Conservation (phyloP, 2,329 filamentous ascomycete genomes). For the Claviceps citrina region DNA sequence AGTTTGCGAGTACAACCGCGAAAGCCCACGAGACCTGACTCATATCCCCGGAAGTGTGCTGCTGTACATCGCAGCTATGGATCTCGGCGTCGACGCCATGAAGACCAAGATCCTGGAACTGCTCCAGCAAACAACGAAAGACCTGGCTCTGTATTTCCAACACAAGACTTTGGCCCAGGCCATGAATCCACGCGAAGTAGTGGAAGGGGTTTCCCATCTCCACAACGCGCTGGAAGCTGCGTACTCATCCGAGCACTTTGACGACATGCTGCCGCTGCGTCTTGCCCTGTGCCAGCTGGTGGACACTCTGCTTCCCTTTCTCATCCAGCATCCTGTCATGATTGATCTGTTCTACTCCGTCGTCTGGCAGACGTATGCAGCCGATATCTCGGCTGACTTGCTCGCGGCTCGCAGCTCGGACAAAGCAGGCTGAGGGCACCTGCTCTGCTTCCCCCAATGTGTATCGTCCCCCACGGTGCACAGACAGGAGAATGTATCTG, state of each 20-base stretch:
- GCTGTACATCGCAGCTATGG: slow-evolving; percentile 18
- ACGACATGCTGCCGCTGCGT: slow-evolving; percentile 18
- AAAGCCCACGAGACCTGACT: slow-evolving; percentile 12
- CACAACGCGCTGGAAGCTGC: slow-evolving; percentile 16
- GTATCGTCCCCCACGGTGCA: too few relatives aligned
- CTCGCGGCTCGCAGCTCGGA: slow-evolving; percentile 5
- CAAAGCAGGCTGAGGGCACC: background rate
- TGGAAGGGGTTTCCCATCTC: slow-evolving; percentile 14
- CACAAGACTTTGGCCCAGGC: slow-evolving; percentile 6
- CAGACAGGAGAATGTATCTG: too few relatives aligned
- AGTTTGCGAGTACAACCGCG: slow-evolving; percentile 12
- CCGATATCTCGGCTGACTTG: slow-evolving; percentile 14
- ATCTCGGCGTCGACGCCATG: slow-evolving; percentile 16
- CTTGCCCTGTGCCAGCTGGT: slow-evolving; percentile 18
- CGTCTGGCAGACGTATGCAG: slow-evolving; percentile 13
- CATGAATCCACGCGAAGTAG: slow-evolving; percentile 10
- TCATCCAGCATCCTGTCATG: slow-evolving; percentile 13
- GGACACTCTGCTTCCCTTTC: slow-evolving; percentile 11
- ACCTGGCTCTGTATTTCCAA: slow-evolving; percentile 11
- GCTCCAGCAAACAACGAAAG: slow-evolving; percentile 13
- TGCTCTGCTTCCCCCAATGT: too few relatives aligned
- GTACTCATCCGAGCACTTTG: slow-evolving; percentile 10
- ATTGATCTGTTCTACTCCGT: slow-evolving; percentile 11
- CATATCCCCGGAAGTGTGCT: slow-evolving; percentile 20
- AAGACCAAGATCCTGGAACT: slow-evolving; percentile 13